A percentile compares a stretch with the other conserved stretches of the same genome.
Evolutionary conservation across 73 alveolate genomes (phyloP).

Genomic region (Urostyla sp.): DNA sequence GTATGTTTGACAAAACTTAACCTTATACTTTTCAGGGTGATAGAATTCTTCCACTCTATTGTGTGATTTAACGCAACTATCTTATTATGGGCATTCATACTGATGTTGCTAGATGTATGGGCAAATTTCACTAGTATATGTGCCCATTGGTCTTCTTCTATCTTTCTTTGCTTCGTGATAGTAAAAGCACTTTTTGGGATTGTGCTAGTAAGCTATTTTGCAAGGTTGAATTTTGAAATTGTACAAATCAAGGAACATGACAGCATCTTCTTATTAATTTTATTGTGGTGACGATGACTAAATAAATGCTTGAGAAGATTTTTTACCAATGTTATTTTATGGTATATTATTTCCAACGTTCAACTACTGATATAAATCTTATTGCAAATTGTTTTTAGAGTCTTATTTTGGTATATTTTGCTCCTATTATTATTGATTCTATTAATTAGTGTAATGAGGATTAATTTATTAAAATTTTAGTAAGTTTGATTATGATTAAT

Average conservation of each 20-base stretch:
- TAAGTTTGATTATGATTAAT: too few relatives aligned
- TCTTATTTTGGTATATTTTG: too few relatives aligned
- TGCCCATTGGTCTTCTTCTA: slow-evolving; percentile 71
- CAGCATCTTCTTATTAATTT: slow-evolving; percentile 53
- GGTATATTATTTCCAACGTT: too few relatives aligned
- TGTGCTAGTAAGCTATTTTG: slow-evolving; percentile 71
- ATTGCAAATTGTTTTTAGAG: too few relatives aligned
- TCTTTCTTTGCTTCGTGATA: slow-evolving; percentile 79
- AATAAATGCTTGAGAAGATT: too few relatives aligned
- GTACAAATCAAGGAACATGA: slow-evolving; percentile 68
- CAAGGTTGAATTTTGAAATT: slow-evolving; percentile 81
- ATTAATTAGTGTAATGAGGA: too few relatives aligned
- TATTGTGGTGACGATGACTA: too few relatives aligned
- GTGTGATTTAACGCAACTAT: slow-evolving; percentile 82
- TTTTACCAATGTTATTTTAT: too few relatives aligned
- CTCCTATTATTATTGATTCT: too few relatives aligned
- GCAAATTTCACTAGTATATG: slow-evolving; percentile 82
- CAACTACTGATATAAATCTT: too few relatives aligned
- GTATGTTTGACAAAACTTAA: slow-evolving; percentile 84
- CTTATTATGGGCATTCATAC: slow-evolving; percentile 79
- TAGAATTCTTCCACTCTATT: slow-evolving; percentile 90
- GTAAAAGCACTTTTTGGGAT: slow-evolving; percentile 84
- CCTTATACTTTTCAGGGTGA: slow-evolving; percentile 88
- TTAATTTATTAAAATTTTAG: too few relatives aligned
- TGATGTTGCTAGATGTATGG: slow-evolving; percentile 56